Evolutionary conservation across 495 filamentous ascomycete species (phyloP).

Genomic region (Xylaria bambusicola): DNA sequence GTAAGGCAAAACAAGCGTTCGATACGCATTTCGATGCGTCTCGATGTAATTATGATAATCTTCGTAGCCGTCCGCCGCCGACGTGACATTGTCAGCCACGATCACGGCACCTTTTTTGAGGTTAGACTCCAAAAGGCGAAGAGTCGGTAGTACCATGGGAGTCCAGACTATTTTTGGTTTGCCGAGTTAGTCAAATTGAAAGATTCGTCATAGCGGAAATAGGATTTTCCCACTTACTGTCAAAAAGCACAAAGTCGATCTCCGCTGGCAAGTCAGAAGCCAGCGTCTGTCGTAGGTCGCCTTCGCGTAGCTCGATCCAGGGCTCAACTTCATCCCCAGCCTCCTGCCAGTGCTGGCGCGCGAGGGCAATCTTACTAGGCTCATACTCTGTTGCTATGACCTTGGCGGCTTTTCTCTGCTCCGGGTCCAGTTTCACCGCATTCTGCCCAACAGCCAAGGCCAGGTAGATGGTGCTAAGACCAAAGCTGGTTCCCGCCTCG

Average conservation of each 20-base stretch:
- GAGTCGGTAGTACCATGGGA: constrained; percentile 50
- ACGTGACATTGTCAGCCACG: constrained; percentile 52
- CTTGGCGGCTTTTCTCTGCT: constrained; percentile 28
- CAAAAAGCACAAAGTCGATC: constrained; percentile 56
- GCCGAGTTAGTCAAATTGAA: too few species aligned
- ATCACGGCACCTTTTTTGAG: constrained; percentile 51
- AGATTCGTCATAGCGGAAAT: too few species aligned
- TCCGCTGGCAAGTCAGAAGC: constrained; percentile 40
- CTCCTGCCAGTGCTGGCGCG: constrained; percentile 51
- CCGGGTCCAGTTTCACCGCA: constrained; percentile 8
- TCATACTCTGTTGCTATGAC: constrained; percentile 61
- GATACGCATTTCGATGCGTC: constrained; percentile 32
- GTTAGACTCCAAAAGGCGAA: constrained; percentile 48
- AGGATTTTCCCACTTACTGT: constrained; percentile 42
- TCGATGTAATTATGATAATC: constrained; percentile 28
- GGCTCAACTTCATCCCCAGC: constrained; percentile 44
- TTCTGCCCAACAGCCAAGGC: constrained; percentile 54
- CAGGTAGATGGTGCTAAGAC: constrained; percentile 63
- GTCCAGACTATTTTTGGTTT: too few species aligned
- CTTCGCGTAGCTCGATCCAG: constrained; percentile 54
- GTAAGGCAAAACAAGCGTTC: constrained; percentile 35
- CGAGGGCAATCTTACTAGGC: constrained; percentile 44
- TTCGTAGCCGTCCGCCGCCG: constrained; percentile 36
- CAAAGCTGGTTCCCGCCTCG: constrained; percentile 60
- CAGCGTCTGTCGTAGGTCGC: constrained; percentile 56